phyloP scores from a whole-genome alignment of 805 yeast genomes.

The Ogataea neopini region DNA sequence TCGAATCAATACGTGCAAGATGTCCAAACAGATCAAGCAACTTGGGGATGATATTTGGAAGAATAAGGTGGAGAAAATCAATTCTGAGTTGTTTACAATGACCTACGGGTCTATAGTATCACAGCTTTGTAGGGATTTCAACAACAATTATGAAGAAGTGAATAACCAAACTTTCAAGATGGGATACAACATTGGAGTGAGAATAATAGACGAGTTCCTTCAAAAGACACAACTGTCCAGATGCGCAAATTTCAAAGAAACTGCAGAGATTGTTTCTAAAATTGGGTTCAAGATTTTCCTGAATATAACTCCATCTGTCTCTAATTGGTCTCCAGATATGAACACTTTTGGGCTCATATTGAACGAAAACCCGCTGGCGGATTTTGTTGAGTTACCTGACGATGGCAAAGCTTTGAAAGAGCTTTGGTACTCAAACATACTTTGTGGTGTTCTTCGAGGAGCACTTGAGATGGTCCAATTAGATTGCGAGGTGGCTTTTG shows the following conservation, averaged over 20 bases:
- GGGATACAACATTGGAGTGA: slow-evolving; percentile 94
- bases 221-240: slow-evolving; percentile 86
- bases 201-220: slow-evolving; percentile 89
- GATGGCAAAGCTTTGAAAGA: slow-evolving; percentile 68
- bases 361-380: slow-evolving; percentile 87
- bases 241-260: slow-evolving; percentile 76
- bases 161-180: slow-evolving; percentile 82
- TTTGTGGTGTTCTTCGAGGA: slow-evolving; percentile 89
- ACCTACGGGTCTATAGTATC: slow-evolving; percentile 94
- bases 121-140: slow-evolving; percentile 82
- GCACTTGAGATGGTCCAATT: slow-evolving; percentile 95
- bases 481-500: slow-evolving; percentile 80
- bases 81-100: slow-evolving; percentile 89
- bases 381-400: slow-evolving; percentile 91
- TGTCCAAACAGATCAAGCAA: slow-evolving; percentile 43
- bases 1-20: slow-evolving; percentile 1
- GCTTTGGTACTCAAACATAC: slow-evolving; percentile 89
- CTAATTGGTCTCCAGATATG: slow-evolving; percentile 75
- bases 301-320: slow-evolving; percentile 67
- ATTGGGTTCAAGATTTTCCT: slow-evolving; percentile 89
- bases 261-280: slow-evolving; percentile 82
- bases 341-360: slow-evolving; percentile 72
- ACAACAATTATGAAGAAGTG: slow-evolving; percentile 73
- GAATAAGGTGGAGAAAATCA: slow-evolving; percentile 81
- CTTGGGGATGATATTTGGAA: slow-evolving; percentile 93